Base-by-base conservation (phyloP, 176 grass and related monocot species). In the Leersia perrieri region DNA sequence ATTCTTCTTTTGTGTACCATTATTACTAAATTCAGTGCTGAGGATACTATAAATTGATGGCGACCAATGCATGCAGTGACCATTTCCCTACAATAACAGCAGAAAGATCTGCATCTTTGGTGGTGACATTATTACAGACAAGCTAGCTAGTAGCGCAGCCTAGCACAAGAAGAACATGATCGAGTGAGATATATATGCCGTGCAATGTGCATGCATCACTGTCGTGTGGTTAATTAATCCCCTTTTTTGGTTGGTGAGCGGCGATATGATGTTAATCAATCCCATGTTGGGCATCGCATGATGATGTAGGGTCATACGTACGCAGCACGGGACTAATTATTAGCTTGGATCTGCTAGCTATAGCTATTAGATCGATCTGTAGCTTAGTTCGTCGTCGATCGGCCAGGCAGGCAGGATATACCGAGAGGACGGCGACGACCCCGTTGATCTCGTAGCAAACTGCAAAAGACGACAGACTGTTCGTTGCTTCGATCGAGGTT, bases 301-400 rank as follows among this genome's bases (percentile, higher is more conserved):
- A 85, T 65, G 75, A 65, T 25, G 63, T 26, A 33, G 47, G 49
- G 72, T 18, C 72, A 42, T 40, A 72, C 53, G 40, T 53, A 78
- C 33, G 49, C 49, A 75, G 22, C 74, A 71, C 27, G 29, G n/a
- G 13, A 14, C 11, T 34, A 60, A 27, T 84, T n/a, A n/a, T n/a
- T n/a, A n/a, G n/a, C 51, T 70, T 73, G 36, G 55, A 34, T 55
- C 53, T 47, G 25, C 55, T 29, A 5, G 9, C 45, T 20, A 5
- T 20, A n/a, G n/a, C n/a, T n/a, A n/a, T n/a, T n/a, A n/a, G n/a
- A n/a, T n/a, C n/a, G n/a, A 11, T 20, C 2, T 18, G 0, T 51
- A 14, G 15, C 45, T 51, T 16, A 51, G 45, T 16, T 51, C 45
- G 45, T 51, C 45, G 45, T 51, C 45, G 45, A 12, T 12, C 41